Conservation (phyloP, 2,329 filamentous ascomycete genomes). For the Ophiostoma quercus region DNA sequence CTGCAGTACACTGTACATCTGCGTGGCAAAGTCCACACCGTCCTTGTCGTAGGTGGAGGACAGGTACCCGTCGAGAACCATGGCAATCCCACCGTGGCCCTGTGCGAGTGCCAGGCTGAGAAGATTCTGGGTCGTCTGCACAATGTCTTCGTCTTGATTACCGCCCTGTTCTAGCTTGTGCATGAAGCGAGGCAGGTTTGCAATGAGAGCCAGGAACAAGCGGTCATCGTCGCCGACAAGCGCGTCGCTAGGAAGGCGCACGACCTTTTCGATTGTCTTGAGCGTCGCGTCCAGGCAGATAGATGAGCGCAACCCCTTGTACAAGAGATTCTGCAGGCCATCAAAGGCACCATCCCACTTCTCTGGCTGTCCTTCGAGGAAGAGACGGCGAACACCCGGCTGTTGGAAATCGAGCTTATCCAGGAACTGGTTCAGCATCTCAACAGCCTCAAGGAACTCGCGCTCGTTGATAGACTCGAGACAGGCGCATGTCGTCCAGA, state of each 20-base stretch:
- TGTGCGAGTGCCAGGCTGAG: constrained; percentile 68
- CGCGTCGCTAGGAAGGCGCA: constrained; percentile 70
- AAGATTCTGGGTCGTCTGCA: constrained; percentile 63
- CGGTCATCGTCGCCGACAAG: constrained; percentile 78
- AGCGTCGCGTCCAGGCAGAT: constrained; percentile 74
- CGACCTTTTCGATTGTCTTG: constrained; percentile 69
- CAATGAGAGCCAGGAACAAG: constrained; percentile 78
- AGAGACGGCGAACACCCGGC: constrained; percentile 59
- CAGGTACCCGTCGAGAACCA: constrained; percentile 65
- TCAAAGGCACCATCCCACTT: constrained; percentile 89
- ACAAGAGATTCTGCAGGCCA: constrained; percentile 76
- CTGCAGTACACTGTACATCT: constrained; percentile 68
- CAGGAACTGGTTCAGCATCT: constrained; percentile 84
- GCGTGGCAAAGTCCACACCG: constrained; percentile 67
- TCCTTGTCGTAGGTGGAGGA: constrained; percentile 58
- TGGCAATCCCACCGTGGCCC: constrained; percentile 60
- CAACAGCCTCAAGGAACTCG: constrained; percentile 85
- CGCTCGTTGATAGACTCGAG: constrained; percentile 94
- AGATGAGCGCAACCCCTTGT: constrained; percentile 88
- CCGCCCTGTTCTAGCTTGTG: constrained; percentile 63
- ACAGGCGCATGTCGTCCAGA: constrained; percentile 97
- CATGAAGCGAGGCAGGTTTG: constrained; percentile 84
- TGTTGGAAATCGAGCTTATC: constrained; percentile 76
- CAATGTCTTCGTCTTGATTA: constrained; percentile 48
- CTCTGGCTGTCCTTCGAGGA: constrained; percentile 72